A percentile compares a stretch with the other conserved stretches of the same genome.
Conservation (phyloP, 352 stramenopile species). For the Blastocystis sp. region DNA sequence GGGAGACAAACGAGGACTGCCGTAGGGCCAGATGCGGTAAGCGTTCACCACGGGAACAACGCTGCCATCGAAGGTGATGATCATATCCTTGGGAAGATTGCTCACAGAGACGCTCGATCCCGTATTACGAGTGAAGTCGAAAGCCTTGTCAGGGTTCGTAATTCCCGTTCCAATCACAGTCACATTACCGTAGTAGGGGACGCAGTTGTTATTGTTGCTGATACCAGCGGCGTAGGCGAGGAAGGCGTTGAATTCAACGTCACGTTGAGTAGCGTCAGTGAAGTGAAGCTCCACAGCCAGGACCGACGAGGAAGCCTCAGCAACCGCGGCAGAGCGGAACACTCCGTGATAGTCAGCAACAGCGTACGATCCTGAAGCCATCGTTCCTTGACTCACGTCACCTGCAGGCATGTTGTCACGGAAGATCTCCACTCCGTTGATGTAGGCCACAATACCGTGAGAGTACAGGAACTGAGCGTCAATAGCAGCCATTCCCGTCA, state of each 20-base stretch:
- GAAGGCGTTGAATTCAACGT: not conserved
- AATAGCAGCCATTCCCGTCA: not conserved
- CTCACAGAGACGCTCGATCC: too few species aligned
- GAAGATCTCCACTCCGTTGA: constrained; percentile 13
- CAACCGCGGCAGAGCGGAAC: not conserved
- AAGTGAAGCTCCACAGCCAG: not conserved
- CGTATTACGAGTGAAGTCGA: not conserved
- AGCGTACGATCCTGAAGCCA: not conserved
- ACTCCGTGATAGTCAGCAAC: not conserved
- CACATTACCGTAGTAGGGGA: not conserved
- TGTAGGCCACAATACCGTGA: not conserved
- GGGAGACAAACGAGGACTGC: too few species aligned
- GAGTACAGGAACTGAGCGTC: not conserved
- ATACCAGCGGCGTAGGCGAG: not conserved
- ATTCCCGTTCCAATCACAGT: not conserved
- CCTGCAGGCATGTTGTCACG: not conserved
- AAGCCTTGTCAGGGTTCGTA: not conserved
- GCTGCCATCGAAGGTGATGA: not conserved
- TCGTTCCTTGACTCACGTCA: not conserved
- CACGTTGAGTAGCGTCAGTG: not conserved
- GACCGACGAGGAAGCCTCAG: too few species aligned
- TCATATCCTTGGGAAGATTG: not conserved
- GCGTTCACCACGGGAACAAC: not conserved
- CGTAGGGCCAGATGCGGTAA: too few species aligned
- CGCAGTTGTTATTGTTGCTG: not conserved